Conservation (phyloP, 768 basidiomycete species). For the Russula virescens region DNA sequence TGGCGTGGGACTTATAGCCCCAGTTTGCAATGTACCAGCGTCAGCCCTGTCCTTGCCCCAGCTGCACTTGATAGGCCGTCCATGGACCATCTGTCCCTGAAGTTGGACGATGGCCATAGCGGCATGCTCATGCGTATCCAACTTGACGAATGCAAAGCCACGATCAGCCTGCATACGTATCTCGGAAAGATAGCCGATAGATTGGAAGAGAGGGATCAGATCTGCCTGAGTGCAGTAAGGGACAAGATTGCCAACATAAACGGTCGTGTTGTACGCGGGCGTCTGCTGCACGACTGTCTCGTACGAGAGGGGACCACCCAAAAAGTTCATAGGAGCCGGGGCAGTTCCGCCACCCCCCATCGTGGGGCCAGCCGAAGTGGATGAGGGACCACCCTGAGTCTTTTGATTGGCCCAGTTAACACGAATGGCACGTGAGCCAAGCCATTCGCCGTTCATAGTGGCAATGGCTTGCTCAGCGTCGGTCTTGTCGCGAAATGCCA, state of each 20-base stretch:
- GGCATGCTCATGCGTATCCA: conserved; percentile 97
- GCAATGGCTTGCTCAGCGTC: conserved; percentile 99
- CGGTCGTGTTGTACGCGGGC: conserved; percentile 89
- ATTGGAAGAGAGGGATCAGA: conserved; percentile 96
- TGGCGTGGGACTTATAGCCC: conserved; percentile 56
- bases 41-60: conserved; percentile 97
- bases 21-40: conserved; percentile 49
- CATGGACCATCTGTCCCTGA: conserved; percentile 96
- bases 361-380: conserved; percentile 10
- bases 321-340: conserved; percentile 88
- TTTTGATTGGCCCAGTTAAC: conserved; percentile 99
- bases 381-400: conserved; percentile 62
- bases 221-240: conserved; percentile 97
- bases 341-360: conserved; percentile 45
- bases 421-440: conserved; percentile 95
- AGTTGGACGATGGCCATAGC: conserved; percentile 97
- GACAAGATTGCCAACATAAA: conserved; percentile 98
- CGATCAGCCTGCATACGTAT: conserved; percentile 99
- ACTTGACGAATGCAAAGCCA: conserved; percentile 97
- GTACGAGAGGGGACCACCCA: conserved; percentile 83
- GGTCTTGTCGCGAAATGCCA: conserved; percentile 97
- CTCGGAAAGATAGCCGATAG: conserved; percentile 97
- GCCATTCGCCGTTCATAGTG: conserved; percentile 99
- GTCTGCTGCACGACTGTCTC: conserved; percentile 93
- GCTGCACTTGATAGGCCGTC: conserved; percentile 94